phyloP scores from a whole-genome alignment of 108 stramenopile genomes.

The Stephanodiscus triporus region DNA sequence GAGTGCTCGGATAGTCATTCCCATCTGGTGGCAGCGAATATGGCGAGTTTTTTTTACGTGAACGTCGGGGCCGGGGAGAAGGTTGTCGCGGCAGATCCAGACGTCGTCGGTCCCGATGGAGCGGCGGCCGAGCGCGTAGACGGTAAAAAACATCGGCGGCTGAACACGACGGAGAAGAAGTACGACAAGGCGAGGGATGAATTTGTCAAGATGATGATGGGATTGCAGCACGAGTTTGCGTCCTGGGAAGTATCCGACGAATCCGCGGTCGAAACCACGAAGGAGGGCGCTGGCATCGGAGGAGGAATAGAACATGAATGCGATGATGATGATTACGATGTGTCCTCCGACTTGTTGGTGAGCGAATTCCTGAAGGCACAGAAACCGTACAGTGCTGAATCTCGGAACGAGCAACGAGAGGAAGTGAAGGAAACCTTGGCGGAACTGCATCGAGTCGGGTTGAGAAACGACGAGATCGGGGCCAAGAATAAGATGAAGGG shows the following conservation, averaged over 20 bases:
- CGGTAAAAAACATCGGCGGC: constrained; percentile 19
- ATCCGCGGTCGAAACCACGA: background rate
- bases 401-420: constrained; percentile 30
- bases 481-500: background rate
- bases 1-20: constrained; percentile 34
- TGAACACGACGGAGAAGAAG: constrained; percentile 29
- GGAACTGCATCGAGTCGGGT: constrained; percentile 29
- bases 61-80: constrained; percentile 12
- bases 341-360: constrained; percentile 27
- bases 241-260: constrained; percentile 28
- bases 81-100: background rate
- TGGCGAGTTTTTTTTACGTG: constrained; percentile 54
- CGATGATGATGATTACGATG: constrained; percentile 11
- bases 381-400: constrained; percentile 16
- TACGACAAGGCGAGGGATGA: constrained; percentile 30
- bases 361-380: constrained; percentile 39
- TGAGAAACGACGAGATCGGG: constrained; percentile 17
- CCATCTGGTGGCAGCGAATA: constrained; percentile 51
- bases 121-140: constrained; percentile 2
- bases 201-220: constrained; percentile 37
- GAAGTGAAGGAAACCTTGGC: constrained; percentile 33
- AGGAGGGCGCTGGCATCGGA: background rate
- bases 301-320: background rate
- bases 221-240: constrained; percentile 45
- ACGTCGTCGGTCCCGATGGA: constrained; percentile 1